phyloP scores from a whole-genome alignment of 352 stramenopile species.

The Globisporangium megalacanthum region DNA sequence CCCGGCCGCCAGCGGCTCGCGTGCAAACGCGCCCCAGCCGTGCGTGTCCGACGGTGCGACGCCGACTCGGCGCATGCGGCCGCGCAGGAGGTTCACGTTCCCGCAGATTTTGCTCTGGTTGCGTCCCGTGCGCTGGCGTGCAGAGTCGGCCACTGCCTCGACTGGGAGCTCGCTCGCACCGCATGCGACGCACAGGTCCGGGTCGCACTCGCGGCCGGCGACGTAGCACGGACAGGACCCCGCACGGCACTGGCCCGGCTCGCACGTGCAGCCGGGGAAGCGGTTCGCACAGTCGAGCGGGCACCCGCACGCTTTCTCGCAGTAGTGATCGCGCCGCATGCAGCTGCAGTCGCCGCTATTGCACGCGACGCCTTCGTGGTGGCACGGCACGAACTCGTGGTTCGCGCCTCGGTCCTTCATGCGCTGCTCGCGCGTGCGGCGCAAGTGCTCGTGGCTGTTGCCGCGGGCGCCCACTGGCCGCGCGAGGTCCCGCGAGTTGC shows the following conservation, averaged over 20 bases:
- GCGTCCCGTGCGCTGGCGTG: slow-evolving; percentile 19
- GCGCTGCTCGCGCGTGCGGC: slow-evolving; percentile 62
- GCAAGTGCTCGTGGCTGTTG: slow-evolving; percentile 65
- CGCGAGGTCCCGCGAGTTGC: slow-evolving; percentile 15
- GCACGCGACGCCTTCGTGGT: slow-evolving; percentile 47
- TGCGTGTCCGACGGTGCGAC: slow-evolving; percentile 60
- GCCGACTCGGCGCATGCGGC: slow-evolving; percentile 40
- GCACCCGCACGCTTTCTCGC: slow-evolving; percentile 63
- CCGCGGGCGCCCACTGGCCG: slow-evolving; percentile 30
- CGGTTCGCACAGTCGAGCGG: slow-evolving; percentile 65
- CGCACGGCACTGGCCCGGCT: slow-evolving; percentile 47
- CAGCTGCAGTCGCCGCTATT: slow-evolving; percentile 65
- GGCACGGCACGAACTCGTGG: slow-evolving; percentile 66
- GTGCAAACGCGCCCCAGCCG: slow-evolving; percentile 68
- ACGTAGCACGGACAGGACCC: slow-evolving; percentile 66
- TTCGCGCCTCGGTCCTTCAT: slow-evolving; percentile 80
- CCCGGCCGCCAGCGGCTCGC: slow-evolving; percentile 42
- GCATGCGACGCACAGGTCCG: slow-evolving; percentile 60
- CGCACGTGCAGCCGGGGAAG: slow-evolving; percentile 68
- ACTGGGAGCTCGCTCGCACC: slow-evolving; percentile 60
- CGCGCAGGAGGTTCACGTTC: slow-evolving; percentile 71
- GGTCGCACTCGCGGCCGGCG: slow-evolving; percentile 62
- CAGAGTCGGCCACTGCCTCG: slow-evolving; percentile 25
- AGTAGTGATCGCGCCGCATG: slow-evolving; percentile 82
- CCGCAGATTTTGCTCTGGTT: slow-evolving; percentile 45